These are phyloP conservation scores for Hemerocallis citrina DNA, from an alignment of 106 monocot genomes.

Conservation along the genomic window DNA sequence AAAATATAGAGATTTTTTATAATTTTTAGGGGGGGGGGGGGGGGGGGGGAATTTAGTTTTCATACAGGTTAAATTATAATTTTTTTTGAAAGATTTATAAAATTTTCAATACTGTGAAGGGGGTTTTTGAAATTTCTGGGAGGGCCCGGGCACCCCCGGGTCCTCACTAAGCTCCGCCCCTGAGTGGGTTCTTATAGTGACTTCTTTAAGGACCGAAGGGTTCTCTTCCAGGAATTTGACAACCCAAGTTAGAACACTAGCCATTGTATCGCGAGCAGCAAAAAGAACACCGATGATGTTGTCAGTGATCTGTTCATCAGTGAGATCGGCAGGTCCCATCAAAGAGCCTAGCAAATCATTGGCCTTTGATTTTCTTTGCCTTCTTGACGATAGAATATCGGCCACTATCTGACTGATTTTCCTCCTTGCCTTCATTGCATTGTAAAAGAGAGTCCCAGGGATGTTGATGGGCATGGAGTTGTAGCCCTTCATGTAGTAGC, in stretches of 20 bases:
- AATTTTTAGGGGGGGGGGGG: no score
- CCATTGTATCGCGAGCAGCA: constrained; percentile 85
- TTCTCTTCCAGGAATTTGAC: constrained; percentile 90
- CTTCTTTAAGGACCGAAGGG: constrained; percentile 51
- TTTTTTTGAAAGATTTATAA: no score
- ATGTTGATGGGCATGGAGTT: constrained; percentile 95
- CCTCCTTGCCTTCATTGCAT: constrained; percentile 67
- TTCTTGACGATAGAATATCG: constrained; percentile 38
- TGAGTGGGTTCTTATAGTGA: constrained; percentile 49
- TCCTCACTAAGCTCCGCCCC: no score
- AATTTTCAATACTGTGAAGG: no score
- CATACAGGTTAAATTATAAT: no score
- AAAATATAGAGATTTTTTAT: no score
- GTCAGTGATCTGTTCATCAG: constrained; percentile 79
- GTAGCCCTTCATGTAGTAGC: constrained; percentile 81
- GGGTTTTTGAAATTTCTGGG: no score
- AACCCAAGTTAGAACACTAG: constrained; percentile 88
- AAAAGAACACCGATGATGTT: constrained; percentile 96
- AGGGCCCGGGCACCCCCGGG: no score
- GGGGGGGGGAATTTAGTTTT: no score
- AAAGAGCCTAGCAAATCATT: constrained; percentile 81
- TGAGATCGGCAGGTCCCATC: constrained; percentile 51
- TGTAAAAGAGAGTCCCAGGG: constrained; percentile 85
- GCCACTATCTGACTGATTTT: constrained; percentile 40
- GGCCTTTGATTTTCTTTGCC: constrained; percentile 19